Evolutionary conservation across 2,329 filamentous ascomycete genomes (phyloP).

Genomic region (Penicillium sp.): DNA sequence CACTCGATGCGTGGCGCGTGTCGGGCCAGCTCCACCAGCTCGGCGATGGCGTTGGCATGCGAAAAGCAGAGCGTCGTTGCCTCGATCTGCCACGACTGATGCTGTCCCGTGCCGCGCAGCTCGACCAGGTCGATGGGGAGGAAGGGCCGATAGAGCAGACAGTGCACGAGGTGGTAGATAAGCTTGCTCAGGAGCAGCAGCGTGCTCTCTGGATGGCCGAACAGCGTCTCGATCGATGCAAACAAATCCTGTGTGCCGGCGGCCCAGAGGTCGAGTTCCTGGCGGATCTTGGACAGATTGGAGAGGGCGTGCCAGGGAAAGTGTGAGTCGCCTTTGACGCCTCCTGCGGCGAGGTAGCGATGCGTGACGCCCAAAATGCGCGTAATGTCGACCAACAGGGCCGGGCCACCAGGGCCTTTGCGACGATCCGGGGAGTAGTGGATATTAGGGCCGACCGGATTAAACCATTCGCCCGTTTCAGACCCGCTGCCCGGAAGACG

Average conservation of each 20-base stretch:
- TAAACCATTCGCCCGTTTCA: constrained; percentile 70
- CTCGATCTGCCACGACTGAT: constrained; percentile 88
- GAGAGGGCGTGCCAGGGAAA: constrained; percentile 85
- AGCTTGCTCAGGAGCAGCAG: constrained; percentile 73
- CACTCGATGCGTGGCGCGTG: constrained; percentile 68
- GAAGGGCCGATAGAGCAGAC: constrained; percentile 77
- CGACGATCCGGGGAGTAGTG: constrained; percentile 63
- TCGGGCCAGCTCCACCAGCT: constrained; percentile 69
- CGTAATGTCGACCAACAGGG: constrained; percentile 75
- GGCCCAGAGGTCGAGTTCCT: constrained; percentile 77
- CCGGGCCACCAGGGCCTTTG: constrained; percentile 63
- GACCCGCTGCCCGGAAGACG: constrained; percentile 59
- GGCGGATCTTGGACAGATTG: constrained; percentile 73
- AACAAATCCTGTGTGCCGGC: constrained; percentile 72
- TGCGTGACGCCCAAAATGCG: constrained; percentile 76
- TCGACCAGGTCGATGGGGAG: constrained; percentile 75
- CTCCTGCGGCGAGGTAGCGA: constrained; percentile 71
- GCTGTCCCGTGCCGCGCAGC: constrained; percentile 67
- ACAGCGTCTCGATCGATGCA: constrained; percentile 63
- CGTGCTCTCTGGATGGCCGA: constrained; percentile 69
- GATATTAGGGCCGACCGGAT: constrained; percentile 68
- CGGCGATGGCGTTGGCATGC: constrained; percentile 78
- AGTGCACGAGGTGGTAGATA: constrained; percentile 78
- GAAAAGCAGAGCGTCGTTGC: constrained; percentile 79
- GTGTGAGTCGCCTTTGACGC: constrained; percentile 79